Base-by-base conservation (phyloP, 208 protist species). In the Trypanosomatidae sp. region DNA sequence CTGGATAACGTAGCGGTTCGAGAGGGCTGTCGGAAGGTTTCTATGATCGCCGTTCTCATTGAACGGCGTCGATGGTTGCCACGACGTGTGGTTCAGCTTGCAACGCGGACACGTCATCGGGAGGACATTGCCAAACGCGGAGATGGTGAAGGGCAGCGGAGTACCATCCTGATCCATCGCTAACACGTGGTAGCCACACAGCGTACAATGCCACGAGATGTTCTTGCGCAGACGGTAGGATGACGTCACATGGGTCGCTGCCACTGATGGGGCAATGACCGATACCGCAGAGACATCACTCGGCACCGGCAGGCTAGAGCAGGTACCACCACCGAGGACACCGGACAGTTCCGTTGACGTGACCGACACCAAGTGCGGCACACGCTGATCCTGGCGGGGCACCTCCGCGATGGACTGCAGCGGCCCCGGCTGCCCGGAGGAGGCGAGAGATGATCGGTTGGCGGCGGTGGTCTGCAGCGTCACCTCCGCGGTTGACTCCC, bases 91-190 rank as follows among this genome's bases (percentile, higher is more conserved):
- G 60, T 76, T 76, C 62, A 92, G 68, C 52, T 83, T 74, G 69
- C 92, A 97, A 43, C 85, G 87, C 15, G 92, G 90, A 49, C 92
- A 97, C 55, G 77, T 74, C 77, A 97, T 74, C 30, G 92, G 92
- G 28, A 97, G 71, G 47, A 84, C 67, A 41, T 86, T 75, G 39
- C 88, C 90, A 64, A 87, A 97, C 60, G 92, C 85, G 10, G 86
- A 92, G 15, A 79, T 65, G 25, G 83, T 70, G 50, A 97, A 78
- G 30, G 88, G 86, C 36, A 97, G 81, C 43, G 90, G 84, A 0
- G 73, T 76, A 28, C 92, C 92, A 30, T 91, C 66, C 41, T 92
- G 84, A 70, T 97, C 92, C 82, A 97, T 93, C 6, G 92, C 88
- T 8, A 95, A 76, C 36, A 94, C 84, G 66, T 89, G 77, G 74